phyloP scores from a whole-genome alignment of 2,329 filamentous ascomycete genomes.

The Didymella arachidicola region DNA sequence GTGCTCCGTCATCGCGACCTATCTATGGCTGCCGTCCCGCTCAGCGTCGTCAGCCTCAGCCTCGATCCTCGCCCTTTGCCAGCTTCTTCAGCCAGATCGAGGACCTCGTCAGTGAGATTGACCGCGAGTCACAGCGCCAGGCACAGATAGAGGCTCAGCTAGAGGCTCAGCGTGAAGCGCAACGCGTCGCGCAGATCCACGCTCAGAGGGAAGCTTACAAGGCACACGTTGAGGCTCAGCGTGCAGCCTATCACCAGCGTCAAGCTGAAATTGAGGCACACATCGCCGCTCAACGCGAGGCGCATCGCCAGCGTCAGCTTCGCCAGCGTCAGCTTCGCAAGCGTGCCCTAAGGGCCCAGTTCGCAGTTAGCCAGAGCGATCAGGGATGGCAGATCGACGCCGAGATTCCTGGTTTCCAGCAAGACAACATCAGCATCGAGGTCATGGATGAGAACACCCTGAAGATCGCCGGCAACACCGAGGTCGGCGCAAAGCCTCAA shows the following conservation, averaged over 20 bases:
- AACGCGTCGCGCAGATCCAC: conserved; percentile 29
- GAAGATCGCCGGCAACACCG: conserved; percentile 44
- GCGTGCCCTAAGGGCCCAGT: conserved; percentile 40
- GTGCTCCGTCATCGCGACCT: conserved; percentile 32
- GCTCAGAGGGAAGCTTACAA: conserved; percentile 40
- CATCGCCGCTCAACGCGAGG: conserved; percentile 40
- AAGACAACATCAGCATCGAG: conserved; percentile 48
- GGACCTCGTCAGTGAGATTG: conserved; percentile 42
- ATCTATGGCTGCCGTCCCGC: conserved; percentile 28
- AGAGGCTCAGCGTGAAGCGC: conserved; percentile 26
- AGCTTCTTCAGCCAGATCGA: conserved; percentile 47
- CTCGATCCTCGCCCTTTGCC: conserved; percentile 35
- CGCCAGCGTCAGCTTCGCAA: conserved; percentile 46
- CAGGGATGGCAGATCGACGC: conserved; percentile 46
- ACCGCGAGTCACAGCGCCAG: conserved; percentile 39
- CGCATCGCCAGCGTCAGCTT: conserved; percentile 41
- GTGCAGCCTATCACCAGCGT: conserved; percentile 27
- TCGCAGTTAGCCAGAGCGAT: conserved; percentile 40
- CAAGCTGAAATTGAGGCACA: conserved; percentile 32
- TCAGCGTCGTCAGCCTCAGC: conserved; percentile 12
- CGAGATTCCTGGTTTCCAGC: conserved; percentile 44
- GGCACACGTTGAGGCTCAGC: conserved; percentile 35
- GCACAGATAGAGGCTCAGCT: conserved; percentile 35
- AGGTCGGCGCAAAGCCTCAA: conserved; percentile 28
- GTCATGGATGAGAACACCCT: conserved; percentile 46